Base-by-base conservation (phyloP, 768 basidiomycete species). In the Mycena galericulata region DNA sequence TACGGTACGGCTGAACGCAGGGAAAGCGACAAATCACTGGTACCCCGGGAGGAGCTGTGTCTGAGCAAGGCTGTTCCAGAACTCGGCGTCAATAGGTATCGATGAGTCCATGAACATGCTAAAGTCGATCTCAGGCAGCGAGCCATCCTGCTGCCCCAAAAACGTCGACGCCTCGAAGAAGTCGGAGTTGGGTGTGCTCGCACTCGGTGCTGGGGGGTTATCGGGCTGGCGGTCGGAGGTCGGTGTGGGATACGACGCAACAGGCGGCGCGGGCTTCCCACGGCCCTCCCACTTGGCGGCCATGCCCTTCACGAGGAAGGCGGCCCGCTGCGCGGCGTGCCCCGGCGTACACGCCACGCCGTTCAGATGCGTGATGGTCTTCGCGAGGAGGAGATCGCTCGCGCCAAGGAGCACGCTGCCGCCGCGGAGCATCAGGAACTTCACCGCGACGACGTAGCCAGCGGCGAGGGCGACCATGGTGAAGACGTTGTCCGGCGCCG, bases 381-480 rank as follows among this genome's bases (percentile, higher is more conserved):
- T 73, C 18, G 73, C 71, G 53, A 81, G 62, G 46, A 81, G 71
- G 17, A 75, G 66, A 60, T 81, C 80, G 45, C 79, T 81, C 22
- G 75, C 74, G 15, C 81, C 80, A 1, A 74, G 57, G 64, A 82
- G 73, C 24, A 74, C 74, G 45, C 74, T 78, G 4, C 76, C 77
- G 0, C 71, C 70, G 34, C 78, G 76, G 57, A 79, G 75, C 40
- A 76, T 63, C 14, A 81, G 75, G 72, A 82, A 82, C 69, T 82
- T 83, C 36, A 78, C 77, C 15, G 79, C 69, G 34, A 84, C 74
- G 51, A 83, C 53, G 36, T 79, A 82, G 3, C 81, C 74, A 2
- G 82, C 76, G 53, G 82, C 80, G 30, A 83, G 77, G 1, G 80
- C 75, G 43, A 84, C 72, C 83, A 83, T 83, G n/a, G 76, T 75